Base-by-base conservation (phyloP, 2,329 filamentous ascomycete genomes). In the Alternaria incomplexa region DNA sequence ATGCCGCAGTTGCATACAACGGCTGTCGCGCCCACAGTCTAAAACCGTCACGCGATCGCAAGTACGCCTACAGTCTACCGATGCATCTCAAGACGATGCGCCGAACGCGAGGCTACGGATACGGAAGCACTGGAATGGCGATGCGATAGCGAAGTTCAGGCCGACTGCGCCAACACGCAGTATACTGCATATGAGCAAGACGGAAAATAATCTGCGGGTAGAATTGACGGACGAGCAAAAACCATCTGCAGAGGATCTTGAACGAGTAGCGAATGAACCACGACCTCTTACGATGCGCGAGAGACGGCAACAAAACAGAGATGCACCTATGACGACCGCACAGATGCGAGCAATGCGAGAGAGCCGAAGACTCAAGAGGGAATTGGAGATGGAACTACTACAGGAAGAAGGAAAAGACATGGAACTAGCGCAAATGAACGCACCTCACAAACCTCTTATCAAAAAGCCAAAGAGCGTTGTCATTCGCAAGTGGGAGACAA, bases 1-100 rank as follows among this genome's bases (percentile, higher is more conserved):
- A 55, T 77, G 75, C 58, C 61, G 56, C 20, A 60, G 40, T 4
- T 77, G 72, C 60, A 61, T 71, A 32, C 59, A 62, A 10, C 22
- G 28, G 10, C 23, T 67, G 3, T 61, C 53, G 10, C 61, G 60
- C 17, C 59, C 47, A n/a, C 40, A 56, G 11, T 40, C 48, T 12
- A 59, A 46, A 11, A 28, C 36, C n/a, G 26, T 51, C 20, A 45
- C 61, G 4, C 62, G 54, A 26, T 20, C 43, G 13, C 63, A 54
- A 45, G 20, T 46, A 15, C 63, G 59, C 23, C 45, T 46, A 17
- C 55, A 53, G 17, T 36, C 63, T 17, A 61, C 63, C 11, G 36
- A 50, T 13, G 36, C 66, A 36, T 26, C 12, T 26, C 56, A 60
- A 43, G 46, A 62, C 32, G 62, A 56, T 47, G 36, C 36, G 45